phyloP scores from a whole-genome alignment of 1,284 basidiomycete species.

The Microbotryomycetes sp. region DNA sequence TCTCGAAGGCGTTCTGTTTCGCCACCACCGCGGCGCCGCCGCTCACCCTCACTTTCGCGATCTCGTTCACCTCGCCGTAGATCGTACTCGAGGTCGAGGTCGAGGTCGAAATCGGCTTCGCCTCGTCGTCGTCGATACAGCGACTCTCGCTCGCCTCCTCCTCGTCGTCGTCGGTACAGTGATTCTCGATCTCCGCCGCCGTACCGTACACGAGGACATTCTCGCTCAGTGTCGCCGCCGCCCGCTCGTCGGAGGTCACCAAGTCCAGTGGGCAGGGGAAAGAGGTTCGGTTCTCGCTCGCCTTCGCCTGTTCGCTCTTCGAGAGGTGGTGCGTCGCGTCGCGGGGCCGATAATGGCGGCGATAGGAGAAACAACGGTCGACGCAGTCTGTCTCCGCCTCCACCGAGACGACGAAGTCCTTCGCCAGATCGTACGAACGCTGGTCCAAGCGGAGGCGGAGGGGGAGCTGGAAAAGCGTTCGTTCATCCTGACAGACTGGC shows the following conservation, averaged over 20 bases:
- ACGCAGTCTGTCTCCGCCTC: not conserved
- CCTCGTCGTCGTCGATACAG: not conserved
- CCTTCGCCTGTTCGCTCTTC: constrained; percentile 1
- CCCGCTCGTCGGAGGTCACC: constrained; percentile 18
- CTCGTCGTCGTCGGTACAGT: constrained; percentile 8
- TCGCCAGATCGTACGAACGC: not conserved
- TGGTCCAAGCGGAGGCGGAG: not conserved
- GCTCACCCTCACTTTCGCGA: constrained; percentile 2
- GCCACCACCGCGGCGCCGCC: constrained; percentile 6
- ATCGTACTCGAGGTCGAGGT: not conserved
- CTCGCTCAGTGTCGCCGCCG: constrained; percentile 22
- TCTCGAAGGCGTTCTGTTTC: too few relatives aligned
- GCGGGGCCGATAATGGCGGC: not conserved
- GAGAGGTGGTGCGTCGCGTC: not conserved
- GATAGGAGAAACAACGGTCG: too few relatives aligned
- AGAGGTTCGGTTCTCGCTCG: constrained; percentile 1
- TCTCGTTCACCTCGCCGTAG: constrained; percentile 13
- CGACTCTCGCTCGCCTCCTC: constrained; percentile 3
- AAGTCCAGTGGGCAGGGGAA: constrained; percentile 8
- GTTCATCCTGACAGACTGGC: constrained; percentile 9
- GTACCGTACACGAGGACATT: constrained; percentile 17
- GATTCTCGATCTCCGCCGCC: constrained; percentile 29
- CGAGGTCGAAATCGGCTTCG: not conserved
- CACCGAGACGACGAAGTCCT: not conserved
- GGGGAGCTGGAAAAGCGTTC: not conserved